These are phyloP conservation scores for Solanum pennellii DNA, from an alignment of 257 asterid species.

Conservation along the genomic window DNA sequence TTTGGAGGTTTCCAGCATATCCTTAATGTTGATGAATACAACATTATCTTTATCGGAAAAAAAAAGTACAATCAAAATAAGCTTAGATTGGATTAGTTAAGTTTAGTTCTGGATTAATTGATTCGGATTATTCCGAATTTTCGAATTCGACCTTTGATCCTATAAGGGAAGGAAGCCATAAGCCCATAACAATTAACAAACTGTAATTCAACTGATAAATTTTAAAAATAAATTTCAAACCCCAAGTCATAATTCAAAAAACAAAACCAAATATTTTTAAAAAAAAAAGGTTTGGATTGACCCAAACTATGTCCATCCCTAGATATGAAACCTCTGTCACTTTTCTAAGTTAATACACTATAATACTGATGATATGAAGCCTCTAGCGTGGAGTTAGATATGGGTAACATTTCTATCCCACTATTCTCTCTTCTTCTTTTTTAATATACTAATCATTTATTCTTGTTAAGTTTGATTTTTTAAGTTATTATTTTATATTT, in stretches of 20 bases:
- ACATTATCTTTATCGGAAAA: neutral
- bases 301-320: neutral
- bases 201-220: neutral
- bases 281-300: neutral
- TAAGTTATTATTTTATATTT: neutral
- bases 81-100: neutral
- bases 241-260: neutral
- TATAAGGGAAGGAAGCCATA: neutral
- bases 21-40: no score
- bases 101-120: neutral
- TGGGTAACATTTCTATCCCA: neutral
- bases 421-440: neutral
- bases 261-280: neutral
- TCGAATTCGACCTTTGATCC: neutral
- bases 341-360: no score
- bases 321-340: neutral
- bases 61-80: neutral
- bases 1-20: no score
- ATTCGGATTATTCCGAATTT: no score
- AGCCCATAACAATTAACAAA: neutral
- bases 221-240: neutral
- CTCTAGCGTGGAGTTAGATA: neutral
- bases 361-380: neutral
- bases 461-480: neutral
- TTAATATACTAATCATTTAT: neutral